phyloP scores from a whole-genome alignment of 2,329 filamentous ascomycete genomes.

The Fusarium bulbicola region DNA sequence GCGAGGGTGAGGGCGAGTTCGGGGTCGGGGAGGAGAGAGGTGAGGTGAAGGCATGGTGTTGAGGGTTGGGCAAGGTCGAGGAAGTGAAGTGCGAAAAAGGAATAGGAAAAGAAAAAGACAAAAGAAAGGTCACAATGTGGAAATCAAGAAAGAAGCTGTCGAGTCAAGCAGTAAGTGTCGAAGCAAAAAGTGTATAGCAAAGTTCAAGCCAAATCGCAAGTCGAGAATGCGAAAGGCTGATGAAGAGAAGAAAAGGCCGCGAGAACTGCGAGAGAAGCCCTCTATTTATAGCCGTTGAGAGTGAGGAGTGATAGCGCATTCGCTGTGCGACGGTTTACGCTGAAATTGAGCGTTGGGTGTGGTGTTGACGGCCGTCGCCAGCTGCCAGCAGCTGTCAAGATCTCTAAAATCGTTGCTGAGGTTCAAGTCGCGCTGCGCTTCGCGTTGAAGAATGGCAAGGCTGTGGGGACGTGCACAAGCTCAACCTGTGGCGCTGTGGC shows the following conservation, averaged over 20 bases:
- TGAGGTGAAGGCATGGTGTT: not conserved
- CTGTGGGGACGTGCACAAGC: conserved; percentile 24
- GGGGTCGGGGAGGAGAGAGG: not conserved
- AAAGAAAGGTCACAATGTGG: not conserved
- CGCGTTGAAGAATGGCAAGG: conserved; percentile 24
- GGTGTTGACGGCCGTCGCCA: not conserved
- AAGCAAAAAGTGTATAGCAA: conserved; percentile 19
- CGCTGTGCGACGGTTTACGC: too few relatives aligned
- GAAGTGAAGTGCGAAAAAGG: not conserved
- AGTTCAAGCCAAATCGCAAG: not conserved
- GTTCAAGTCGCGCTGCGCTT: conserved; percentile 9
- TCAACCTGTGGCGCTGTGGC: conserved; percentile 28
- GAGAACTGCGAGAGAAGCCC: not conserved
- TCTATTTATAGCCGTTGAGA: conserved; percentile 3
- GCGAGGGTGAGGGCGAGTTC: not conserved
- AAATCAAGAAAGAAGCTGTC: not conserved
- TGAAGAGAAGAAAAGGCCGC: not conserved
- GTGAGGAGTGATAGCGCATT: not conserved
- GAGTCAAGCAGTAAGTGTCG: not conserved
- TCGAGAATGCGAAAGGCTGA: conserved; percentile 8
- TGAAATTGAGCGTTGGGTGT: not conserved
- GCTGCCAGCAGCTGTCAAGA: not conserved
- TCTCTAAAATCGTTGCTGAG: not conserved
- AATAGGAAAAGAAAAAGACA: not conserved
- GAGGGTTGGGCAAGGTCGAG: not conserved